Evolutionary conservation across 495 filamentous ascomycete species (phyloP), one percentile per base, ranked within the genome.

Genomic region (Bathelium albidoporum): DNA sequence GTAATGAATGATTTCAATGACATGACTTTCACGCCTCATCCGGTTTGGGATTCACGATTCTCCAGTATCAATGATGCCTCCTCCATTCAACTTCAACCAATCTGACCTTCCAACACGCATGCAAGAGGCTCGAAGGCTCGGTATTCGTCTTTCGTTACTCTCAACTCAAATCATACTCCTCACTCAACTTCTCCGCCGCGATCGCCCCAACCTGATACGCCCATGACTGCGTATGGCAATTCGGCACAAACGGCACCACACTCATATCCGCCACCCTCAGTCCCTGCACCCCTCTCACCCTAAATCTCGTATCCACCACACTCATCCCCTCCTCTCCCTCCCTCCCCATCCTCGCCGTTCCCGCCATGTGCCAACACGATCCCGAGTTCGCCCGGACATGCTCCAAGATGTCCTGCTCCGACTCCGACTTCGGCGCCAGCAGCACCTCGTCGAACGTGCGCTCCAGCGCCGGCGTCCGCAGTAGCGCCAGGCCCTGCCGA

Each of bases 181-280:
- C 62, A 59, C 60, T 59, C 31, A 70, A 61, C 2, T 62, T 34
- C 62, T 66, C 64, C 1, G 32, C 59, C 20, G 64, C 65, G 18
- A 43, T 64, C 59, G 68, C 68, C n/a, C 64, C 69, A 60, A 69
- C 49, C 20, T 61, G 62, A 65, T 67, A 71, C 14, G 66, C 64
- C 12, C 52, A 55, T 2, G 52, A 55, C 60, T 59, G 41, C 11
- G 52, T 45, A 59, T 70, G 63, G 9, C 58, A 59, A 31, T 62
- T 53, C 52, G 66, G 58, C n/a, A 49, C 22, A 16, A 69, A 34
- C 16, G 65, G 69, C 36, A 70, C 32, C 20, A 69, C 45, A 29
- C 52, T 64, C 32, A 68, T 65, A 67, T 72, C 70, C 31, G 66
- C 66, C 22, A 72, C 66, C 31, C 70, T 61, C 52, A 72, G 32